Conservation (phyloP, 257 asterid species). For the Solanum lycopersicoides region DNA sequence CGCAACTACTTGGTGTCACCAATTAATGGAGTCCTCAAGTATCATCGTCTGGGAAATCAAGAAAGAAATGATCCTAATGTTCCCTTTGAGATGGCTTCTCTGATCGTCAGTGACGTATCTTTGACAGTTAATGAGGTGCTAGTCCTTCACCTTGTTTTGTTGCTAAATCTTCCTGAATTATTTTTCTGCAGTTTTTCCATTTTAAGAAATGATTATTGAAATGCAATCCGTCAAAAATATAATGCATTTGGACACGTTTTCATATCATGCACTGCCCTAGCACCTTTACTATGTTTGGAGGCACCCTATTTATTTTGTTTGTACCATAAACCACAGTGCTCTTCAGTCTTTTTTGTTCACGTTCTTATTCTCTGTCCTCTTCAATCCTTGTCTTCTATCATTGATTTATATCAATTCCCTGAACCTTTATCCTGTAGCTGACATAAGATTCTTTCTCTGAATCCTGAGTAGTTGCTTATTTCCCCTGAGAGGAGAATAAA, state of each 20-base stretch:
- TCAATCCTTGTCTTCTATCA: not conserved
- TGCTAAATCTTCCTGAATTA: not conserved
- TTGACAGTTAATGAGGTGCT: constrained; percentile 83
- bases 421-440: not conserved
- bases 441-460: not conserved
- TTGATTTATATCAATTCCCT: not conserved
- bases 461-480: not conserved
- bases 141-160: constrained; percentile 1
- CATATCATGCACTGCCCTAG: not conserved
- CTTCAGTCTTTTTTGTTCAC: not conserved
- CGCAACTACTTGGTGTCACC: constrained; percentile 85
- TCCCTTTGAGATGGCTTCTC: constrained; percentile 87
- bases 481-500: not conserved
- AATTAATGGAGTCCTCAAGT: constrained; percentile 85
- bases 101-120: constrained; percentile 69
- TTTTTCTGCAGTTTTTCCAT: not conserved
- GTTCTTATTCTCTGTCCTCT: not conserved
- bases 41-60: constrained; percentile 92
- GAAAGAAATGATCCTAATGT: constrained; percentile 73
- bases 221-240: not conserved
- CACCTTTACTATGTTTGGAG: not conserved
- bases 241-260: not conserved
- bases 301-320: not conserved
- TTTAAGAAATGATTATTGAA: not conserved
- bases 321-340: not conserved